Conservation (phyloP, 202 grass and related monocot species). For the Zoysia matrella region DNA sequence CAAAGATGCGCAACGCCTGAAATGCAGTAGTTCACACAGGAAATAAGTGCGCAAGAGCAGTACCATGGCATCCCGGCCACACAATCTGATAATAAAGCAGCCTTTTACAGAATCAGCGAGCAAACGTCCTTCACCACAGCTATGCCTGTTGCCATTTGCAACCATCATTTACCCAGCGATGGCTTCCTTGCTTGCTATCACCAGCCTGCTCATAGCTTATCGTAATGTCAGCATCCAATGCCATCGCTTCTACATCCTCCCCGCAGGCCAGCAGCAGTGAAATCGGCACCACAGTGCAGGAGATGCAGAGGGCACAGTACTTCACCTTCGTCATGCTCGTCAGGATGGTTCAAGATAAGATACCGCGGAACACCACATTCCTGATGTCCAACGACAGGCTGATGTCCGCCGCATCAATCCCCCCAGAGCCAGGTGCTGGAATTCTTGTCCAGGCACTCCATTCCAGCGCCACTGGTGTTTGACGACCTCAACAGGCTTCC, state of each 20-base stretch:
- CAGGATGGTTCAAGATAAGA: constrained; percentile 65
- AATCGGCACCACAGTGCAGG: constrained; percentile 38
- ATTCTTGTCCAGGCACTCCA: constrained; percentile 61
- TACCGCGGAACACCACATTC: constrained; percentile 66
- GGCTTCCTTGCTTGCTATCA: constrained; percentile 11
- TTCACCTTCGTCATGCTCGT: constrained; percentile 72
- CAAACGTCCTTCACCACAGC: background rate
- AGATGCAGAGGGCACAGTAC: constrained; percentile 63
- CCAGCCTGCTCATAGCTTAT: constrained; percentile 21
- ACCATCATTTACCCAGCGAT: constrained; percentile 24
- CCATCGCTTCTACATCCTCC: background rate
- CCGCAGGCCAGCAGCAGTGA: background rate
- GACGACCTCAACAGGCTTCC: constrained; percentile 57
- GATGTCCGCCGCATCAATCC: constrained; percentile 49
- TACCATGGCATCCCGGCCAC: background rate
- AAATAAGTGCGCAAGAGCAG: constrained; percentile 32
- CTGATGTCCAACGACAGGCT: constrained; percentile 62
- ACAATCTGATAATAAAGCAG: constrained; percentile 28
- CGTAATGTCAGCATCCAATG: background rate
- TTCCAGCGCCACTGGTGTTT: constrained; percentile 44
- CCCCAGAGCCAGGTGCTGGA: constrained; percentile 52
- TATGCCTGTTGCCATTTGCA: background rate
- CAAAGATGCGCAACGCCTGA: constrained; percentile 38
- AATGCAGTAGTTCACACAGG: constrained; percentile 33
- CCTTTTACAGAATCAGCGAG: constrained; percentile 19